Conservation (phyloP, 495 filamentous ascomycete species). For the Aspergillus conjunctus region DNA sequence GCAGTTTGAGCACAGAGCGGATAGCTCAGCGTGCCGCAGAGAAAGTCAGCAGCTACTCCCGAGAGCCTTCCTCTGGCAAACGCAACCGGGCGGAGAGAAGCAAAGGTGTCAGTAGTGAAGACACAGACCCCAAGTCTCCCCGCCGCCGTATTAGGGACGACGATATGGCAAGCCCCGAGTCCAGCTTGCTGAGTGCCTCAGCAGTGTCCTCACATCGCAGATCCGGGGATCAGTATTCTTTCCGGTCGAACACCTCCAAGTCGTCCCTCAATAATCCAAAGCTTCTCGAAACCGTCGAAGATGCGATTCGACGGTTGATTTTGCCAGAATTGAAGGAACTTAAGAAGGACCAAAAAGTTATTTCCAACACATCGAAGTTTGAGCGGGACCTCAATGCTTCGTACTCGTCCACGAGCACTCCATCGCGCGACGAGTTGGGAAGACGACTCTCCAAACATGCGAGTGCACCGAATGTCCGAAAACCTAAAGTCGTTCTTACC, state of each 20-base stretch:
- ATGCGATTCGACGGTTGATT: constrained; percentile 90
- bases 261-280: constrained; percentile 95
- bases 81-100: constrained; percentile 54
- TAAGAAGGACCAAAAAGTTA: constrained; percentile 80
- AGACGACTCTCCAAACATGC: constrained; percentile 67
- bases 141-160: constrained; percentile 61
- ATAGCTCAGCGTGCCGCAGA: constrained; percentile 71
- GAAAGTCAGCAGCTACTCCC: constrained; percentile 57
- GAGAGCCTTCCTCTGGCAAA: constrained; percentile 50
- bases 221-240: constrained; percentile 74
- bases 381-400: constrained; percentile 64
- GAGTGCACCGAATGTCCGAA: constrained; percentile 69
- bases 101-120: constrained; percentile 63
- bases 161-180: constrained; percentile 69
- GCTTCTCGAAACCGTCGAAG: constrained; percentile 92
- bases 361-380: constrained; percentile 60
- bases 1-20: constrained; percentile 74
- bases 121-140: constrained; percentile 57
- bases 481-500: constrained; percentile 66
- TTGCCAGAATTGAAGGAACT: constrained; percentile 88
- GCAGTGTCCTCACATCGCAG: constrained; percentile 68
- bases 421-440: constrained; percentile 60
- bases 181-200: constrained; percentile 70
- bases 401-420: constrained; percentile 58
- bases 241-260: constrained; percentile 74